Evolutionary conservation across 768 basidiomycete species (phyloP).

Genomic region (Calocera cornea): DNA sequence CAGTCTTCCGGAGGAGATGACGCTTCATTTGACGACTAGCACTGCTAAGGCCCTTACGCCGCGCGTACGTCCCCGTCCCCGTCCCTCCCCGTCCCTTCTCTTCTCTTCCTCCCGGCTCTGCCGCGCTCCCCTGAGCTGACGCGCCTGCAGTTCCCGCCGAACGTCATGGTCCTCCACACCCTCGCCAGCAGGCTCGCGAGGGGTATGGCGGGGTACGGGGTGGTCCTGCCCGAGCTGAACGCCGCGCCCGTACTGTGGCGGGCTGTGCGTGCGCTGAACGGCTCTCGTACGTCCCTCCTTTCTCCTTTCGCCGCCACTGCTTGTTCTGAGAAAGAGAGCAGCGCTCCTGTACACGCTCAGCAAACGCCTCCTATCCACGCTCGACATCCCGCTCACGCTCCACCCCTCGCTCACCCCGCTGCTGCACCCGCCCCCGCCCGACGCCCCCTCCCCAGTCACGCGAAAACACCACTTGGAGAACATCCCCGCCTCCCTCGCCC

Average conservation of each 20-base stretch:
- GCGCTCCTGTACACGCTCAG: constrained; percentile 53
- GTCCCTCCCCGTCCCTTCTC: too few species aligned
- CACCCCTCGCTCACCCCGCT: constrained; percentile 36
- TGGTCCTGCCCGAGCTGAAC: constrained; percentile 62
- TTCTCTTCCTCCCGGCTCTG: not conserved
- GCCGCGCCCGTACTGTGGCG: constrained; percentile 68
- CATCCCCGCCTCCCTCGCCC: constrained; percentile 51
- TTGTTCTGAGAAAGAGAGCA: constrained; percentile 19
- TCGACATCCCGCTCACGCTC: constrained; percentile 47
- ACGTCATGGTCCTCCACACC: constrained; percentile 41
- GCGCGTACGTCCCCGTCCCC: constrained; percentile 40
- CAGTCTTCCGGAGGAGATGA: constrained; percentile 47
- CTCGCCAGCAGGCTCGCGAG: constrained; percentile 50
- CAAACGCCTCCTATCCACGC: constrained; percentile 42
- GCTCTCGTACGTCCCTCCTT: constrained; percentile 60
- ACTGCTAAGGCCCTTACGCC: constrained; percentile 55
- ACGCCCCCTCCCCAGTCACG: constrained; percentile 24
- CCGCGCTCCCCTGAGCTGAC: not conserved
- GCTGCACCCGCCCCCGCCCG: not conserved
- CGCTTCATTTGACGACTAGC: constrained; percentile 58
- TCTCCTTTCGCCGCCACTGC: constrained; percentile 13
- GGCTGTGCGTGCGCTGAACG: constrained; percentile 47
- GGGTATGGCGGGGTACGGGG: constrained; percentile 40
- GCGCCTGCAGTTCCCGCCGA: constrained; percentile 49
- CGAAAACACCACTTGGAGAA: constrained; percentile 48